Conservation (phyloP, 257 asterid genomes). For the Solanum lycopersicoides region DNA sequence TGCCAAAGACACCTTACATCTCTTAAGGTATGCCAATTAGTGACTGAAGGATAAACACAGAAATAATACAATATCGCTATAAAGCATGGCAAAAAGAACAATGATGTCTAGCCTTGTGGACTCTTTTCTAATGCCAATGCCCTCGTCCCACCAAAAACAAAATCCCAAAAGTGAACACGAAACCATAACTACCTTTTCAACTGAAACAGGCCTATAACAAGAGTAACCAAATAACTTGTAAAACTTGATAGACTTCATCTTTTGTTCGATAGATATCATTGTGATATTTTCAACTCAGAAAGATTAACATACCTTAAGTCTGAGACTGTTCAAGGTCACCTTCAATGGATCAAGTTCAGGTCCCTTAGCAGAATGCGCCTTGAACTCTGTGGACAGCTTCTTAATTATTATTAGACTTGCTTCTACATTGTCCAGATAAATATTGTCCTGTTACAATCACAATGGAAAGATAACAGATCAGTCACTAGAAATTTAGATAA, state of each 20-base stretch:
- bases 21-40: neutral
- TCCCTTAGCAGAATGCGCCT: slow-evolving; percentile 34
- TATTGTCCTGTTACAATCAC: slow-evolving; percentile 38
- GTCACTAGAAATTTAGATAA: neutral
- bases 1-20: neutral
- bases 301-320: slow-evolving; percentile 35
- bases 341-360: slow-evolving; percentile 39
- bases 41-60: neutral
- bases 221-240: neutral
- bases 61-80: neutral
- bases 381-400: slow-evolving; percentile 51
- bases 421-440: slow-evolving; percentile 51
- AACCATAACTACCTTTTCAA: neutral
- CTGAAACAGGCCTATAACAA: neutral
- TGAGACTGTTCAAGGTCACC: slow-evolving; percentile 48
- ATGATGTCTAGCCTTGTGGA: neutral
- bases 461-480: neutral
- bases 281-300: neutral
- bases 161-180: neutral
- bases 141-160: neutral
- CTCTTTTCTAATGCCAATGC: neutral
- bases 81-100: neutral
- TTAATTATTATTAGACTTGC: slow-evolving; percentile 45
- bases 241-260: neutral
- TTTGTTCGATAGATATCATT: neutral